phyloP scores from a whole-genome alignment of 83 land plant species.

The Larix sibirica region DNA sequence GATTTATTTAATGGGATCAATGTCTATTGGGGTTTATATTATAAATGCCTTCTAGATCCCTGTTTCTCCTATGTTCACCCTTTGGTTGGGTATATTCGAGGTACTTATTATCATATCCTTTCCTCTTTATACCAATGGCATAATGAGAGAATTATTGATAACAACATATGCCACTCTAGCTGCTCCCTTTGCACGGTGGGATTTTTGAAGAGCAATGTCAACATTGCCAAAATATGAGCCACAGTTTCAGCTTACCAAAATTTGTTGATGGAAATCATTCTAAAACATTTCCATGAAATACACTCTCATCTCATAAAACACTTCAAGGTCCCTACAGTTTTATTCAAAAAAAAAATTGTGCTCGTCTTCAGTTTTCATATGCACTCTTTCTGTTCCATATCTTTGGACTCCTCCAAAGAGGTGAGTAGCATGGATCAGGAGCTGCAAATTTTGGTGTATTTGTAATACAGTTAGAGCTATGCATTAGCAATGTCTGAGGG shows the following conservation, averaged over 20 bases:
- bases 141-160: constrained; percentile 54
- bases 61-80: constrained; percentile 57
- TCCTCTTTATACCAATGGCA: constrained; percentile 64
- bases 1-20: constrained; percentile 10
- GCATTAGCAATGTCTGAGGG: no score
- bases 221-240: constrained; percentile 13
- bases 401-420: no score
- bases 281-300: no score
- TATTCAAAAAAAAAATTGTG: no score
- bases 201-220: constrained; percentile 31
- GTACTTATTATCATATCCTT: constrained; percentile 81
- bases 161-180: constrained; percentile 64
- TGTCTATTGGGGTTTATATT: constrained; percentile 44
- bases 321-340: no score
- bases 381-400: no score
- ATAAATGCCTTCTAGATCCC: constrained; percentile 60
- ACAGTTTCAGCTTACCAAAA: neutral
- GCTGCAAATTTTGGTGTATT: no score
- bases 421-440: no score
- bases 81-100: constrained; percentile 69
- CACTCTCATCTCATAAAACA: no score
- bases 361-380: no score
- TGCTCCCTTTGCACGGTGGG: constrained; percentile 66
- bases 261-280: neutral
- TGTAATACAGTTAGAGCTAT: no score